phyloP scores from a whole-genome alignment of 1,284 basidiomycete species.

The Trametes pubescens region DNA sequence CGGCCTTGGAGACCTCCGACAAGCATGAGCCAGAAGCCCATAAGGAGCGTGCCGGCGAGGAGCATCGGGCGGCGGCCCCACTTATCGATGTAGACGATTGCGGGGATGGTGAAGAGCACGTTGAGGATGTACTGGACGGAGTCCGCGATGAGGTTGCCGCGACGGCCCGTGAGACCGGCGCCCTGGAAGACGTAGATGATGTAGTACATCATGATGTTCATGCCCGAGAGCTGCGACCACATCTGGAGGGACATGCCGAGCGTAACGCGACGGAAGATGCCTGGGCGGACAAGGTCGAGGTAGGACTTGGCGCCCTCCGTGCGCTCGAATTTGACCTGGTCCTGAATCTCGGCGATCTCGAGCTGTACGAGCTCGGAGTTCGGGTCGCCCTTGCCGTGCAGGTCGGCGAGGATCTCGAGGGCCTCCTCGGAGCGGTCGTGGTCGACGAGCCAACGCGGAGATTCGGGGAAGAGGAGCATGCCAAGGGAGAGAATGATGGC shows the following conservation, averaged over 20 bases:
- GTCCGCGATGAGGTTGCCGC: slow-evolving; percentile 78
- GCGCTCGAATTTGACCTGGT: slow-evolving; percentile 76
- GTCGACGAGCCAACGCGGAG: slow-evolving; percentile 74
- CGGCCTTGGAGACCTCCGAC: slow-evolving; percentile 78
- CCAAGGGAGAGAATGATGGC: slow-evolving; percentile 73
- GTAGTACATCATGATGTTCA: slow-evolving; percentile 80
- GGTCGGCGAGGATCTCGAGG: slow-evolving; percentile 77
- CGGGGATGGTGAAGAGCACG: slow-evolving; percentile 73
- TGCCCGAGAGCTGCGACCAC: slow-evolving; percentile 57
- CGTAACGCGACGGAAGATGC: slow-evolving; percentile 52
- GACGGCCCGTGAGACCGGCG: slow-evolving; percentile 75
- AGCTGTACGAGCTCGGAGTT: slow-evolving; percentile 74
- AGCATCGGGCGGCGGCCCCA: slow-evolving; percentile 86
- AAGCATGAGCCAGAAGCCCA: slow-evolving; percentile 81
- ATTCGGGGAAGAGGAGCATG: slow-evolving; percentile 73
- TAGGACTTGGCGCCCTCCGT: slow-evolving; percentile 77
- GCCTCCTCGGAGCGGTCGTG: slow-evolving; percentile 70
- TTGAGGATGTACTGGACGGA: slow-evolving; percentile 84
- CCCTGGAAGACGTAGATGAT: slow-evolving; percentile 81
- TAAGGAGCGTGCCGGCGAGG: slow-evolving; percentile 66
- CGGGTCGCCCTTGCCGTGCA: slow-evolving; percentile 78
- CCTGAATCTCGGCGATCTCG: slow-evolving; percentile 83
- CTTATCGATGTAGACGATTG: slow-evolving; percentile 79
- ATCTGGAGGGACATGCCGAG: slow-evolving; percentile 54
- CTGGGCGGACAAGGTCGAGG: slow-evolving; percentile 65